phyloP scores from a whole-genome alignment of 371 early-diverging fungal genomes.

The Caulochytrium protostelioides region DNA sequence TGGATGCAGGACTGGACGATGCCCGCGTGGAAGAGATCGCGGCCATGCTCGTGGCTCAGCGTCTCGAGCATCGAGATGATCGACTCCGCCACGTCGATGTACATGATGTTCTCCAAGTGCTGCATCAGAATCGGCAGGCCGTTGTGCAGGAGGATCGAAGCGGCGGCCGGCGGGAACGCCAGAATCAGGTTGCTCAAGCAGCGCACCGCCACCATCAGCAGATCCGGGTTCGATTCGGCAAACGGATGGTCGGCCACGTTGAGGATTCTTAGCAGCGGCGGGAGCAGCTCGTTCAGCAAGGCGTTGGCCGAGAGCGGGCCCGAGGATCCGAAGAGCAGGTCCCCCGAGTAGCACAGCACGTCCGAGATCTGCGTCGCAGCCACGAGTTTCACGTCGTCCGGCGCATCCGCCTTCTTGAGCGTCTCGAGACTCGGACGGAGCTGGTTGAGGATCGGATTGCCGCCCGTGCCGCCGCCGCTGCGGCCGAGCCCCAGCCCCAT shows the following conservation, averaged over 20 bases:
- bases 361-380: conserved; percentile 42
- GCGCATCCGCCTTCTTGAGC: conserved; percentile 38
- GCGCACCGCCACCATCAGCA: conserved; percentile 65
- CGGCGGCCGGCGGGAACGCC: conserved; percentile 49
- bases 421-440: too few relatives aligned
- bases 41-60: conserved; percentile 44
- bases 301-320: conserved; percentile 31
- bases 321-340: too few relatives aligned
- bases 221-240: conserved; percentile 29
- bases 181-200: conserved; percentile 71
- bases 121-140: conserved; percentile 47
- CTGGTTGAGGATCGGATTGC: too few relatives aligned
- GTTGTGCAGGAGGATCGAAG: conserved; percentile 37
- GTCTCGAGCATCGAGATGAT: conserved; percentile 55
- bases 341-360: too few relatives aligned
- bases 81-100: conserved; percentile 78
- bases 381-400: conserved; percentile 42
- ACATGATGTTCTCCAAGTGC: conserved; percentile 59
- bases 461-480: too few relatives aligned
- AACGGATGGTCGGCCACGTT: conserved; percentile 5
- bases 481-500: too few relatives aligned
- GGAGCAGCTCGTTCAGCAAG: conserved; percentile 32
- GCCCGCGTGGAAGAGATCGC: conserved; percentile 47
- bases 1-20: conserved; percentile 56
- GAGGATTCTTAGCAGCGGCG: conserved; percentile 23